These are phyloP conservation scores for Boechera retrofracta DNA, from an alignment of 345 rosid species.

Conservation along the genomic window DNA sequence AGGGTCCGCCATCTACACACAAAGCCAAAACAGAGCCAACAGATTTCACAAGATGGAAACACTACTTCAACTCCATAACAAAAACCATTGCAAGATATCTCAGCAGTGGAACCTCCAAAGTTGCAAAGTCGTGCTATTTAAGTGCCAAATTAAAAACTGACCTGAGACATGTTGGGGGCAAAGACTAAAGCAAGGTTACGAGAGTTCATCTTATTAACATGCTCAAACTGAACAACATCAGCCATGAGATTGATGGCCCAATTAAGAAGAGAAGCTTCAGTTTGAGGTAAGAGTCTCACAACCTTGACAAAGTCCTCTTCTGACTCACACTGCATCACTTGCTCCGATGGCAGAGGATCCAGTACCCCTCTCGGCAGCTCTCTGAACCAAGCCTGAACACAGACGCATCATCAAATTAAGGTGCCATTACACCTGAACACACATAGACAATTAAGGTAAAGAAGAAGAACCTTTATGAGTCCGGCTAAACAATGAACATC, in stretches of 20 bases:
- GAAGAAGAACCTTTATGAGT: conserved; percentile 74
- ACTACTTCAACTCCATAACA: background rate
- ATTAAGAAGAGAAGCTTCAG: conserved; percentile 83
- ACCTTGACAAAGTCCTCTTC: conserved; percentile 88
- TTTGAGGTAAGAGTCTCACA: conserved; percentile 80
- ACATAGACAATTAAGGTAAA: background rate
- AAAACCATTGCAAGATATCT: background rate
- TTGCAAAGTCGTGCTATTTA: too few relatives aligned
- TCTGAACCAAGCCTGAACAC: conserved; percentile 92
- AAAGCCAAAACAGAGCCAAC: conserved; percentile 13
- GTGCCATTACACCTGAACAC: background rate
- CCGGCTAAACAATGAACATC: conserved; percentile 97
- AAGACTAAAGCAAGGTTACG: conserved; percentile 95
- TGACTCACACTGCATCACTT: conserved; percentile 84
- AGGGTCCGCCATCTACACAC: conserved; percentile 92
- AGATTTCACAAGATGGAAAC: conserved; percentile 21
- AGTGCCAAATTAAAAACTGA: conserved; percentile 43
- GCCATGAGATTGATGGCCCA: conserved; percentile 98
- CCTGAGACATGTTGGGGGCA: conserved; percentile 99
- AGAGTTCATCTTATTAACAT: conserved; percentile 94
- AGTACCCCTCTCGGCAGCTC: conserved; percentile 91
- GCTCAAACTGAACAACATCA: conserved; percentile 82
- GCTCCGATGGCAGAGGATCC: conserved; percentile 84
- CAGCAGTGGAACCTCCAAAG: conserved; percentile 9
- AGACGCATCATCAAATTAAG: background rate